Base-by-base conservation (phyloP, 352 stramenopile species). In the Saprolegnia diclina region DNA sequence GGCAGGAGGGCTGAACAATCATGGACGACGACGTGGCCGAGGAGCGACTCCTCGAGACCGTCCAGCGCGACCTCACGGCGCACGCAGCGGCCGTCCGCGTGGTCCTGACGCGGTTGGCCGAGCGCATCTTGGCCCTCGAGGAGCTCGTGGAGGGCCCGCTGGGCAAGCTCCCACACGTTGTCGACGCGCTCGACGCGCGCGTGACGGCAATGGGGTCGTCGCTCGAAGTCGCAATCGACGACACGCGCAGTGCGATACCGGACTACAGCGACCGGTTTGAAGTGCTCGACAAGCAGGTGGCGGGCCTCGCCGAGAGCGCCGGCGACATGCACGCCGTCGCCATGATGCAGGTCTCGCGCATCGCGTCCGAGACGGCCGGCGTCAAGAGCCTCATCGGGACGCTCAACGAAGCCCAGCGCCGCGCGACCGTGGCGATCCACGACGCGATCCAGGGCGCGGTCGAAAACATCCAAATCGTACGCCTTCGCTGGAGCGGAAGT, bases 61-160 rank as follows among this genome's bases (percentile, higher is more conserved):
- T 87, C 5, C 81, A 89, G 42, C 71, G 79, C 16, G 80, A 90
- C 38, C 62, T 92, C 11, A 61, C 55, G 0, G 68, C 84, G 3
- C 79, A 90, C 46, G 79, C 62, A 32, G 84, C 72, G 42, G 82
- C 83, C 0, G 87, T 81, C 7, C 79, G 83, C 3, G 74, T 76
- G 22, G 89, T 93, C 64, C 64, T 93, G 9, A 69, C 83, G 5
- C 77, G 90, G 26, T 64, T 92, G 13, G 89, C 80, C 32, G 76
- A 90, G 62, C 79, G 83, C 0, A 72, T 93, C 11, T 62, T 73
- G 1, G 74, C 74, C 0, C 71, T 93, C 18, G 85, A 93, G 56
- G 62, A 73, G 64, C 5, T 22, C 66, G 1, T 53, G 88, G 67
- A 74, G n/a, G 62, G 87, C 16, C 81, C 85, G 40, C 69, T 50